A percentile compares a stretch with the other conserved stretches of the same genome.
Conservation (phyloP, 2,329 filamentous ascomycete genomes). For the Alternaria triticimaculans region DNA sequence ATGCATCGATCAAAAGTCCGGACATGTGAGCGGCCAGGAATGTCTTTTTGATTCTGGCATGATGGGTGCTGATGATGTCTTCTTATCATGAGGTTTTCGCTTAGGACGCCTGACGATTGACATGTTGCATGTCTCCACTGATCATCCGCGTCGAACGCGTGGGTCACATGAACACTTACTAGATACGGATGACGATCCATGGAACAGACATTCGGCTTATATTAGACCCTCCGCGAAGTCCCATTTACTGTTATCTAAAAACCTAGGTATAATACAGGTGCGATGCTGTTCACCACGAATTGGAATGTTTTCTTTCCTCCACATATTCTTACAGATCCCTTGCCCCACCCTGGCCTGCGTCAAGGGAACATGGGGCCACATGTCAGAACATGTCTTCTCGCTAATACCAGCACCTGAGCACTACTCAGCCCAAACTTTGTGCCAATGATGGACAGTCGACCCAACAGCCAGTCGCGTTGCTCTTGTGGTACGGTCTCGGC, state of each 20-base stretch:
- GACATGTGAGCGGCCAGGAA: background rate
- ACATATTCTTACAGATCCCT: background rate
- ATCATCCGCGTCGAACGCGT: background rate
- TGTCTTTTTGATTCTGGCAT: background rate
- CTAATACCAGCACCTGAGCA: constrained; percentile 45
- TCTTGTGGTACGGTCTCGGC: constrained; percentile 44
- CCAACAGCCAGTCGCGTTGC: constrained; percentile 48
- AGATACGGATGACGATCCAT: background rate
- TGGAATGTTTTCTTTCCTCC: background rate
- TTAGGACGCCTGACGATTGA: background rate
- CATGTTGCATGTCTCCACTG: background rate
- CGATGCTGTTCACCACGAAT: background rate
- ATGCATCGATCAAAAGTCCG: background rate
- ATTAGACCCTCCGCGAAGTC: background rate
- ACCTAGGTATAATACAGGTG: background rate
- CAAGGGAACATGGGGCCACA: constrained; percentile 47
- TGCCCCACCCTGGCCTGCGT: background rate
- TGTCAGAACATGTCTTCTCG: constrained; percentile 44
- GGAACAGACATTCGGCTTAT: background rate
- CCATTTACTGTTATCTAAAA: background rate
- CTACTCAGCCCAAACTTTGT: constrained; percentile 45
- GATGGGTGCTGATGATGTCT: background rate
- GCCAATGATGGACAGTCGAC: constrained; percentile 46
- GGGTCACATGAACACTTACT: constrained; percentile 3
- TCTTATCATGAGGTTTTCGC: background rate